These are phyloP conservation scores for Puccinellia tenuiflora DNA, from an alignment of 176 grass and related monocot species.

Conservation along the genomic window DNA sequence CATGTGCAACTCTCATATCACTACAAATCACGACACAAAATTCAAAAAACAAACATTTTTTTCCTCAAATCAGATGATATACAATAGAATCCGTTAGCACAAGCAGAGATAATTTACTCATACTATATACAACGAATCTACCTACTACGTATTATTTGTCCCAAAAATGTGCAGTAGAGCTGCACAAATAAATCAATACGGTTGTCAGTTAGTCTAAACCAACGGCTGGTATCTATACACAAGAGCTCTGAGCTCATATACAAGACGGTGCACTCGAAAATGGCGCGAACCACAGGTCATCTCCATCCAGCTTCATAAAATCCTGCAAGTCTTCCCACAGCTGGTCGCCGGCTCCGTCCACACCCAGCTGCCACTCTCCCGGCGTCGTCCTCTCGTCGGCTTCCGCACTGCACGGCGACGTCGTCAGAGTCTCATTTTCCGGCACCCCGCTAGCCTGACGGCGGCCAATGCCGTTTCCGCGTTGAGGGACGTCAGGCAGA, in stretches of 20 bases:
- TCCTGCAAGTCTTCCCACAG: conserved; percentile 68
- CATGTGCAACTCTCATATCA: too few species aligned
- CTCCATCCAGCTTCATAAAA: conserved; percentile 46
- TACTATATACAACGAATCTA: not conserved
- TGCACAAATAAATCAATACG: not conserved
- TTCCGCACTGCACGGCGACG: not conserved
- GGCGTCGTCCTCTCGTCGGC: not conserved
- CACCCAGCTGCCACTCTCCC: conserved; percentile 7
- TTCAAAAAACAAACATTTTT: too few species aligned
- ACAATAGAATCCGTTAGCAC: too few species aligned
- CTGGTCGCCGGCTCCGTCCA: conserved; percentile 7
- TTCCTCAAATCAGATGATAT: too few species aligned
- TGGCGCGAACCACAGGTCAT: conserved; percentile 25
- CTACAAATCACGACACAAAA: too few species aligned
- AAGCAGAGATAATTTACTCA: not conserved
- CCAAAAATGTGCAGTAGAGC: not conserved
- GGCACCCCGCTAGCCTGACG: not conserved
- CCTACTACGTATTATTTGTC: not conserved
- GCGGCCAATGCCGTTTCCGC: not conserved
- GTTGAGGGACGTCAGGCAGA: not conserved
- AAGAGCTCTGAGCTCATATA: not conserved
- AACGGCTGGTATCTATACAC: not conserved
- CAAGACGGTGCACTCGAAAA: not conserved
- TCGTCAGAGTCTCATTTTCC: not conserved
- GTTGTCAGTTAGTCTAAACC: not conserved